Percentiles rank a stretch among this genome's conserved stretches.
Evolutionary conservation across 2,329 filamentous ascomycete species (phyloP).

Genomic region (Sclerotiophoma versabilis): DNA sequence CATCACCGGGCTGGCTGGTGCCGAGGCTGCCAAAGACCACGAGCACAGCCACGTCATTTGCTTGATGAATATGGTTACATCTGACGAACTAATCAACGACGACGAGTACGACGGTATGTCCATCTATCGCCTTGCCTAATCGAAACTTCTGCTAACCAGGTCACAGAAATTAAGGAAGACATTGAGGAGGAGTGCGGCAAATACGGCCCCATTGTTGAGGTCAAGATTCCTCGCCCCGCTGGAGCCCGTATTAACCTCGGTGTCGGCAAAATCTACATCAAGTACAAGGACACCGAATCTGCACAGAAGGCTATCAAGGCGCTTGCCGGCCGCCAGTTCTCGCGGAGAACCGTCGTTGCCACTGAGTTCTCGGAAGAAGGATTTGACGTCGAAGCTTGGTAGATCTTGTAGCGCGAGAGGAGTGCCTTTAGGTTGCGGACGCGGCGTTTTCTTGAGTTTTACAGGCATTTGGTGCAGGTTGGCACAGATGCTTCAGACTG

Average conservation of each 20-base stretch:
- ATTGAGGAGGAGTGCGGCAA: constrained; percentile 92
- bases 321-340: constrained; percentile 95
- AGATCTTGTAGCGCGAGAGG: constrained; percentile 33
- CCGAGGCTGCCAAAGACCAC: constrained; percentile 73
- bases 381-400: constrained; percentile 92
- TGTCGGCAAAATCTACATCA: constrained; percentile 97
- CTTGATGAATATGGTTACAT: constrained; percentile 97
- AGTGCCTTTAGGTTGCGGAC: background rate
- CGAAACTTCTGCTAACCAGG: constrained; percentile 4
- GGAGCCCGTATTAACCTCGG: constrained; percentile 85
- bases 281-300: constrained; percentile 79
- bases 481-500: constrained; percentile 13
- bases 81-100: constrained; percentile 90
- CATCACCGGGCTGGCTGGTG: constrained; percentile 96
- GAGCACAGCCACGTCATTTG: constrained; percentile 87
- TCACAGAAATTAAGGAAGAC: constrained; percentile 93
- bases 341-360: constrained; percentile 92
- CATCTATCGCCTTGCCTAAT: background rate
- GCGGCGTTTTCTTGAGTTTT: constrained; percentile 3
- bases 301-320: constrained; percentile 85
- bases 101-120: constrained; percentile 90
- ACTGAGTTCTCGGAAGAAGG: constrained; percentile 99
- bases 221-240: constrained; percentile 90
- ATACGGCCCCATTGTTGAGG: constrained; percentile 81
- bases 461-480: constrained; percentile 1